These are phyloP conservation scores for Arabis alpina DNA, from an alignment of 345 rosid genomes.

Conservation along the genomic window DNA sequence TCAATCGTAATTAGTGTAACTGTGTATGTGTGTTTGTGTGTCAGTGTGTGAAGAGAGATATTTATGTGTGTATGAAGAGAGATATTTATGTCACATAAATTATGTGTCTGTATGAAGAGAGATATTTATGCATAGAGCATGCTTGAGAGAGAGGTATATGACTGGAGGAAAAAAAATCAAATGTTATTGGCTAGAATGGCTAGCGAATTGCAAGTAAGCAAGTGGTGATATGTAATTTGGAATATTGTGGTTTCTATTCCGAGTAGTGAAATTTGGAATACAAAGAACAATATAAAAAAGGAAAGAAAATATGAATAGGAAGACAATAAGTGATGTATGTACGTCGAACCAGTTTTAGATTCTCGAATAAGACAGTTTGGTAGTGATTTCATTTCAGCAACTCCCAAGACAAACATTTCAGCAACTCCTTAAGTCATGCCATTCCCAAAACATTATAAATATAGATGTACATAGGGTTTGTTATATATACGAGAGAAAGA, in stretches of 20 bases:
- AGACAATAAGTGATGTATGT: slow-evolving; percentile 35
- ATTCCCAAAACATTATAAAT: slow-evolving; percentile 33
- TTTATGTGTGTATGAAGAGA: too few species aligned
- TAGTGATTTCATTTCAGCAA: slow-evolving; percentile 30
- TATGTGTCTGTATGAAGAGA: too few species aligned
- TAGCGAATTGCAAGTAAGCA: too few species aligned
- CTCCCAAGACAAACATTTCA: slow-evolving; percentile 25
- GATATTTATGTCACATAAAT: too few species aligned
- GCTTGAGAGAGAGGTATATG: neutral
- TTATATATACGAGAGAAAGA: neutral
- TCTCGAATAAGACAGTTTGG: slow-evolving; percentile 40
- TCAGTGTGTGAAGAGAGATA: too few species aligned
- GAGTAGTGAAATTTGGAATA: slow-evolving; percentile 4
- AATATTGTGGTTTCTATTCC: slow-evolving; percentile 23
- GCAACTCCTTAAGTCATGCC: slow-evolving; percentile 20
- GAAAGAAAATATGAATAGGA: slow-evolving; percentile 8
- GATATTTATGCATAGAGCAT: neutral
- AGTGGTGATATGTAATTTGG: slow-evolving; percentile 12
- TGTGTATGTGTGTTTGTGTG: too few species aligned
- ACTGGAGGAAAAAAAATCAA: neutral
- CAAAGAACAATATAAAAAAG: neutral
- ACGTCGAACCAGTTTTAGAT: slow-evolving; percentile 32
- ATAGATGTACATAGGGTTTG: slow-evolving; percentile 1
- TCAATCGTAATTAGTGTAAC: too few species aligned
- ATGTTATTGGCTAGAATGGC: slow-evolving; percentile 3